phyloP scores from a whole-genome alignment of 805 yeast species.

The Hanseniaspora pseudoguilliermondii region DNA sequence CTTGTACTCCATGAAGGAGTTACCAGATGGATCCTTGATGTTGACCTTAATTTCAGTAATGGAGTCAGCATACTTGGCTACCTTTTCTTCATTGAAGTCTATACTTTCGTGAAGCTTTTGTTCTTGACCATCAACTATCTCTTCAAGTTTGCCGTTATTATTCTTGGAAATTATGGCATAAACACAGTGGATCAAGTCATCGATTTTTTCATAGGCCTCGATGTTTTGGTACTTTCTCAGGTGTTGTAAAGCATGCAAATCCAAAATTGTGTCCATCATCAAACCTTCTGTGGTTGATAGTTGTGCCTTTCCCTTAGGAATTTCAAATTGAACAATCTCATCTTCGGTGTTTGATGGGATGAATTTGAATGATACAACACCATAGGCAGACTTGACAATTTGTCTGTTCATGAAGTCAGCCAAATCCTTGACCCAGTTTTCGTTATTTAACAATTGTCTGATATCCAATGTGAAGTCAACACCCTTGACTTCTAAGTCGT shows the following conservation, averaged over 20 bases:
- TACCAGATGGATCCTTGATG: conserved; percentile 83
- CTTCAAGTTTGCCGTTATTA: conserved; percentile 7
- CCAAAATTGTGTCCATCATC: conserved; percentile 68
- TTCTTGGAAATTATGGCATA: conserved; percentile 47
- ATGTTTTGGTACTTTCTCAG: conserved; percentile 65
- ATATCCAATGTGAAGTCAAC: conserved; percentile 27
- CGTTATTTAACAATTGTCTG: conserved; percentile 45
- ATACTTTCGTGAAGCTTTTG: conserved; percentile 11
- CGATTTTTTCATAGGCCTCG: conserved; percentile 62
- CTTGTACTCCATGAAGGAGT: conserved; percentile 84
- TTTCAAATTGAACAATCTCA: conserved; percentile 35
- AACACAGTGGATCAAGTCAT: conserved; percentile 27
- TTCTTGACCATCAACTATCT: conserved; percentile 13
- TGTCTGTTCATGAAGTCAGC: conserved; percentile 52
- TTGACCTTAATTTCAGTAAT: conserved; percentile 46
- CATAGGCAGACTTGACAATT: conserved; percentile 69
- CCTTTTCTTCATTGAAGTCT: conserved; percentile 5
- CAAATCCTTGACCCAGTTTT: conserved; percentile 23
- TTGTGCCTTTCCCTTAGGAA: conserved; percentile 91
- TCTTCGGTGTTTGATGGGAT: conserved; percentile 49
- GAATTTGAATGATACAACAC: conserved; percentile 61
- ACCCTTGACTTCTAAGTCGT: conserved; percentile 82
- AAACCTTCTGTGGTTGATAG: conserved; percentile 87
- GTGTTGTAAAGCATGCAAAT: conserved; percentile 68
- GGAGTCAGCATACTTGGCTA: conserved; percentile 25